Percentiles rank a stretch among this genome's conserved stretches.
Evolutionary conservation across 148 eudicot genomes (phyloP).

Genomic region (Fagopyrum esculentum): DNA sequence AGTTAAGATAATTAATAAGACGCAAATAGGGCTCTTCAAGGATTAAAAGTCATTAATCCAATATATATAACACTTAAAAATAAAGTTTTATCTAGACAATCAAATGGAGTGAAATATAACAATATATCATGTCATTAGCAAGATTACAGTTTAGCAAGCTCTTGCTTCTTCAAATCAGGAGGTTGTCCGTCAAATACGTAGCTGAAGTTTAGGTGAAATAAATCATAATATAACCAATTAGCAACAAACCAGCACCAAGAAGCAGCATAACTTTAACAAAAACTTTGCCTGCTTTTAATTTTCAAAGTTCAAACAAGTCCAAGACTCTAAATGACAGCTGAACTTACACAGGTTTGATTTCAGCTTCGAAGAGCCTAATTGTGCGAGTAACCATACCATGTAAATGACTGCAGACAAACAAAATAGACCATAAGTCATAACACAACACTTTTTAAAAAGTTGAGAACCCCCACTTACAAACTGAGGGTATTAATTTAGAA

Average conservation of each 20-base stretch:
- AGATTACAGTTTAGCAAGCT: conserved; percentile 90
- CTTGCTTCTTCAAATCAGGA: conserved; percentile 94
- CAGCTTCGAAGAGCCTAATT: conserved; percentile 92
- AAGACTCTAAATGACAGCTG: not conserved
- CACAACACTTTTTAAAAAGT: not conserved
- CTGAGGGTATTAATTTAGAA: not conserved
- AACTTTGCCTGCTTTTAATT: not conserved
- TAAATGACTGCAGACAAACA: conserved; percentile 59
- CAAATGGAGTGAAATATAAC: not conserved
- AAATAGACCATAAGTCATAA: not conserved
- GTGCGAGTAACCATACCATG: conserved; percentile 96
- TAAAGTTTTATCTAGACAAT: conserved; percentile 7
- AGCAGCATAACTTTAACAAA: not conserved
- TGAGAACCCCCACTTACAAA: not conserved
- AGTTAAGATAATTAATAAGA: not conserved
- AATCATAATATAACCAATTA: not conserved
- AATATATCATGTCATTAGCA: not conserved
- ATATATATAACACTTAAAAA: not conserved
- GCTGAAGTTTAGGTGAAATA: conserved; percentile 22
- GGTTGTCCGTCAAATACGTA: conserved; percentile 98
- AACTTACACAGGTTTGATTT: conserved; percentile 87
- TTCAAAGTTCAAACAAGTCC: not conserved
- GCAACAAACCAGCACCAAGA: too few species aligned
- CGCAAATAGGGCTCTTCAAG: not conserved
- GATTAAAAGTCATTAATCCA: not conserved